phyloP scores from a whole-genome alignment of 1,139 yeast genomes.

The Geotrichum phurueaensis region DNA sequence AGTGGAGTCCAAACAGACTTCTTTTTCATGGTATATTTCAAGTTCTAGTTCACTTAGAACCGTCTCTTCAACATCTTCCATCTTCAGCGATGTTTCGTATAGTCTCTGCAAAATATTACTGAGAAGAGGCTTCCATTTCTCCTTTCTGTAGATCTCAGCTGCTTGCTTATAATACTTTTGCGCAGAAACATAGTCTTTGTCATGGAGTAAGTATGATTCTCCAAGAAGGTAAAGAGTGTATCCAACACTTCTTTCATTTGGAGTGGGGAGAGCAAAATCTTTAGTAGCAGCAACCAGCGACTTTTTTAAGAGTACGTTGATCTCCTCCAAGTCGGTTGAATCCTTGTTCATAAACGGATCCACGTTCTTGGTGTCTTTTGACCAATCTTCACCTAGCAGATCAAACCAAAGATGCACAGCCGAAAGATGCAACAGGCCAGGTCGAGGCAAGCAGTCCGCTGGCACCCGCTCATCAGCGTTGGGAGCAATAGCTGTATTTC shows the following conservation, averaged over 20 bases:
- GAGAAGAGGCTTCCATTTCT: slow-evolving; percentile 27
- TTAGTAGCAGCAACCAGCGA: slow-evolving; percentile 24
- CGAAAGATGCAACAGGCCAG: slow-evolving; percentile 43
- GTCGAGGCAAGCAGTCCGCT: slow-evolving; percentile 40
- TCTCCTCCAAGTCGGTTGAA: slow-evolving; percentile 23
- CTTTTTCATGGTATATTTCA: background rate
- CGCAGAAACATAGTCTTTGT: slow-evolving; percentile 40
- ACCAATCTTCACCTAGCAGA: slow-evolving; percentile 13
- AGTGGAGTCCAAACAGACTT: background rate
- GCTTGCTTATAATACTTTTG: slow-evolving; percentile 26
- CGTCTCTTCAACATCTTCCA: slow-evolving; percentile 12
- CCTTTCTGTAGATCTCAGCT: slow-evolving; percentile 25
- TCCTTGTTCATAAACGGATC: slow-evolving; percentile 22
- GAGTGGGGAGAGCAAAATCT: slow-evolving; percentile 29
- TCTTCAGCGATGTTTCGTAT: slow-evolving; percentile 20
- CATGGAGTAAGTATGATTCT: slow-evolving; percentile 28
- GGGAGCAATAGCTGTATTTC: slow-evolving; percentile 34
- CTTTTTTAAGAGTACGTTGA: slow-evolving; percentile 26
- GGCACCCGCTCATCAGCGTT: slow-evolving; percentile 29
- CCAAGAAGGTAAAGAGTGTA: slow-evolving; percentile 35
- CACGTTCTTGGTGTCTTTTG: slow-evolving; percentile 18
- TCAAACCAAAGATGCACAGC: slow-evolving; percentile 31
- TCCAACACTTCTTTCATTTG: slow-evolving; percentile 37
- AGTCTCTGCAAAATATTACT: slow-evolving; percentile 21
- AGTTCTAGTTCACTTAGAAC: slow-evolving; percentile 24